Conservation (phyloP, 2,329 filamentous ascomycete genomes). For the Alternaria brassicae region DNA sequence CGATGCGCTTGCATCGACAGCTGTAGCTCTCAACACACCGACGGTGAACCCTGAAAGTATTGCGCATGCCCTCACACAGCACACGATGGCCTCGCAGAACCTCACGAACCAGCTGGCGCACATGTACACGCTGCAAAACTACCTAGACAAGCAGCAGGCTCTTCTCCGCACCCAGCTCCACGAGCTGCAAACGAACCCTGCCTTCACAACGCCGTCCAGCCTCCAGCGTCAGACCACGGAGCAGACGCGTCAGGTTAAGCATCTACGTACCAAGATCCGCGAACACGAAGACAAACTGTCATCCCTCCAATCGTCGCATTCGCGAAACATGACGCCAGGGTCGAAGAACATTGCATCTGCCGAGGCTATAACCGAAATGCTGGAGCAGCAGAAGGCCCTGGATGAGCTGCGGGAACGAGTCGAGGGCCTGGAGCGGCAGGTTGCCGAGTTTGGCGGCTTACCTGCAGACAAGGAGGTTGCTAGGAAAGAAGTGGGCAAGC, state of each 20-base stretch:
- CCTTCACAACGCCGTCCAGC: conserved; percentile 58
- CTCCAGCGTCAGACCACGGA: conserved; percentile 76
- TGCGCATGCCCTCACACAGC: conserved; percentile 46
- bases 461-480: conserved; percentile 75
- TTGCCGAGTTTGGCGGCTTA: conserved; percentile 73
- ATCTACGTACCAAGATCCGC: conserved; percentile 69
- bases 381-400: conserved; percentile 67
- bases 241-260: conserved; percentile 72
- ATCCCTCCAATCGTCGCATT: conserved; percentile 48
- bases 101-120: conserved; percentile 43
- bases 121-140: conserved; percentile 43
- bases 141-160: conserved; percentile 43
- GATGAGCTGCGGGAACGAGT: conserved; percentile 65
- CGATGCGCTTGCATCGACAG: conserved; percentile 46
- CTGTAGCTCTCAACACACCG: conserved; percentile 47
- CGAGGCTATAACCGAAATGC: conserved; percentile 64
- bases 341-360: conserved; percentile 50
- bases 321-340: conserved; percentile 27
- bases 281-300: conserved; percentile 62
- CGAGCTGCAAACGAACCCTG: conserved; percentile 40
- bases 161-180: conserved; percentile 41
- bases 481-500: conserved; percentile 70
- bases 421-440: conserved; percentile 66
- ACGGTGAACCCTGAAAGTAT: conserved; percentile 35
- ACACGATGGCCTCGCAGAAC: conserved; percentile 40